Conservation (phyloP, 2,329 filamentous ascomycete genomes). For the Fusarium globosum region DNA sequence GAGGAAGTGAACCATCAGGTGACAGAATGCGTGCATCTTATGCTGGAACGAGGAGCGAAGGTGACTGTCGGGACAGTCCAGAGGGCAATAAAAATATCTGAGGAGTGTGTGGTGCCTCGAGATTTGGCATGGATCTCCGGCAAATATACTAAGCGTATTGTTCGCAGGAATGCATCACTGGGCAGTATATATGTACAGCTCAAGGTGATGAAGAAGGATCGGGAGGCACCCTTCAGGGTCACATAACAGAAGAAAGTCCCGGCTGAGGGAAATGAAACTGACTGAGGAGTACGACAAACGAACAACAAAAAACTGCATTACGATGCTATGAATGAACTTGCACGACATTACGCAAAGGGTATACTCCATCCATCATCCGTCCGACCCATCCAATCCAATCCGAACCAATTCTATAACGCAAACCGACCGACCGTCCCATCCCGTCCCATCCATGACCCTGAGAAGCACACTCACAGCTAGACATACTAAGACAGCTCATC, state of each 20-base stretch:
- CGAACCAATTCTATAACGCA: slow-evolving; percentile 28
- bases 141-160: fast-evolving
- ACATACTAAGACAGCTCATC: slow-evolving; percentile 49
- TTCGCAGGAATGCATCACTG: neutral
- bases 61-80: neutral
- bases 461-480: slow-evolving; percentile 8
- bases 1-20: neutral
- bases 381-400: neutral
- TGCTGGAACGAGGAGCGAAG: neutral
- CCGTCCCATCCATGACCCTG: neutral
- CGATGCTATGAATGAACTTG: neutral
- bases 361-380: slow-evolving; percentile 1
- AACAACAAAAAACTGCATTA: neutral
- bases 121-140: fast-evolving
- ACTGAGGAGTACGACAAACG: neutral
- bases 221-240: fast-evolving
- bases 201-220: neutral
- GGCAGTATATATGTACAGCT: fast-evolving
- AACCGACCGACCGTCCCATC: neutral
- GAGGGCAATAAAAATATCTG: neutral
- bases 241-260: neutral
- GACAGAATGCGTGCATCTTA: neutral
- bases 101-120: neutral
- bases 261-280: neutral
- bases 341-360: neutral